Evolutionary conservation across 768 basidiomycete species (phyloP).

Genomic region (Podaxis sp.): DNA sequence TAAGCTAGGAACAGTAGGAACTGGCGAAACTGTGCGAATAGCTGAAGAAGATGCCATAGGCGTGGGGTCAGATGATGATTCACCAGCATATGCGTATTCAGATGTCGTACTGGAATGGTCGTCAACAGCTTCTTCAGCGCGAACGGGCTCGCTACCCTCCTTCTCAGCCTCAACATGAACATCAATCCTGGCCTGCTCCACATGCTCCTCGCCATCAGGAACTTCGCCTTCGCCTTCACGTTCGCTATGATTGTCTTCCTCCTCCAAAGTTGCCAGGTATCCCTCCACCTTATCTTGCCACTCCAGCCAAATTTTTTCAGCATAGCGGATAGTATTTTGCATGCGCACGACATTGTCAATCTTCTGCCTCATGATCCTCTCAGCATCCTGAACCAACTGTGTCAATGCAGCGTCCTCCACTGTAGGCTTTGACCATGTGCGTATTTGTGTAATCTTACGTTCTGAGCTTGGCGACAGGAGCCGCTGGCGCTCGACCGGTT

Average conservation of each 20-base stretch:
- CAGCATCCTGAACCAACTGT: constrained; percentile 82
- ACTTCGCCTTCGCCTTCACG: constrained; percentile 29
- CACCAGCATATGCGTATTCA: constrained; percentile 54
- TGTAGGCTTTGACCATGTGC: constrained; percentile 81
- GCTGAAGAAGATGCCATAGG: constrained; percentile 49
- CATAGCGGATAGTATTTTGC: constrained; percentile 95
- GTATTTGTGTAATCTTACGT: constrained; percentile 75
- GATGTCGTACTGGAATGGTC: constrained; percentile 62
- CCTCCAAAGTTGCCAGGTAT: constrained; percentile 52
- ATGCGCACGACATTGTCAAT: constrained; percentile 92
- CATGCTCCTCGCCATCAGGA: constrained; percentile 30
- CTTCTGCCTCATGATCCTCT: constrained; percentile 88
- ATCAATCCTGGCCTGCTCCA: constrained; percentile 22
- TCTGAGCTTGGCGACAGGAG: constrained; percentile 89
- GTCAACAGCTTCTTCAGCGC: constrained; percentile 28
- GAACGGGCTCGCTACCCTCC: neutral
- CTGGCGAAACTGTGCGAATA: constrained; percentile 33
- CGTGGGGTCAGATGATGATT: constrained; percentile 55
- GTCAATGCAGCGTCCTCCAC: constrained; percentile 83
- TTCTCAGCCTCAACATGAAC: neutral
- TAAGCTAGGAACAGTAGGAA: constrained; percentile 22
- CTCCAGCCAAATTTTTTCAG: constrained; percentile 95
- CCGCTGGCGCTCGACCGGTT: constrained; percentile 90
- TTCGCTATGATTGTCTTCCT: constrained; percentile 44
- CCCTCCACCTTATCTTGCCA: constrained; percentile 89